Percentiles rank a stretch among this genome's conserved stretches.
phyloP scores from a whole-genome alignment of 1,284 basidiomycete genomes.

The Filobasidium uniguttulatum region DNA sequence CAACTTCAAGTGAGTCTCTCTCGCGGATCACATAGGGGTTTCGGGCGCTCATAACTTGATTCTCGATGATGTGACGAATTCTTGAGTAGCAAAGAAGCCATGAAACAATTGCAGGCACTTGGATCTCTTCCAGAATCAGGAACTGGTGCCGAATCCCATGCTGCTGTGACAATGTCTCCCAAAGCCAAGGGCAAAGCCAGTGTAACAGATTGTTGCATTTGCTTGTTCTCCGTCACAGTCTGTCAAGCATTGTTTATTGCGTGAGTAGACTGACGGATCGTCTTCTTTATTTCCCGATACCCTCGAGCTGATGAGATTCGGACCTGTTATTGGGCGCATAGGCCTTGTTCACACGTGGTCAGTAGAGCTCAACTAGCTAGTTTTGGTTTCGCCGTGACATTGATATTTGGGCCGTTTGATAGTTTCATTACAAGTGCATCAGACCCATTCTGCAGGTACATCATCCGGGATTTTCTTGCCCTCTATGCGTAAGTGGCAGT shows the following conservation, averaged over 20 bases:
- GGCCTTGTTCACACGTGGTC: slow-evolving; percentile 75
- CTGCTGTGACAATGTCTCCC: slow-evolving; percentile 4
- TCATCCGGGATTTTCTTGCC: slow-evolving; percentile 88
- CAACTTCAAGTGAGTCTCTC: slow-evolving; percentile 74
- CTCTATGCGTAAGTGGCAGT: slow-evolving; percentile 52
- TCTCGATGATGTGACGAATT: neutral
- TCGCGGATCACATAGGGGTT: neutral
- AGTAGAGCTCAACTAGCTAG: slow-evolving; percentile 1
- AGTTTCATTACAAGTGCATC: slow-evolving; percentile 96
- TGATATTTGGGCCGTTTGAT: no score
- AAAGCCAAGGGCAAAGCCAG: slow-evolving; percentile 15
- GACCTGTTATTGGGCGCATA: slow-evolving; percentile 26
- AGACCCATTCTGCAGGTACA: slow-evolving; percentile 73
- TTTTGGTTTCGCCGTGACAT: no score
- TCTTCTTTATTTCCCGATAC: neutral
- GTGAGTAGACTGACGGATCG: slow-evolving; percentile 18
- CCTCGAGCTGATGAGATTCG: neutral
- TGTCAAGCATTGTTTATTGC: slow-evolving; percentile 95
- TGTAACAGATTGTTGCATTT: slow-evolving; percentile 86
- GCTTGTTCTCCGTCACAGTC: slow-evolving; percentile 84
- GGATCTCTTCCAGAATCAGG: slow-evolving; percentile 33
- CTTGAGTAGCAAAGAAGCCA: slow-evolving; percentile 48
- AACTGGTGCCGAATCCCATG: no score
- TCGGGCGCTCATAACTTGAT: neutral
- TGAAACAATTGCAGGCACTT: slow-evolving; percentile 65